Conservation (phyloP, 345 rosid species). For the Psidium guajava region DNA sequence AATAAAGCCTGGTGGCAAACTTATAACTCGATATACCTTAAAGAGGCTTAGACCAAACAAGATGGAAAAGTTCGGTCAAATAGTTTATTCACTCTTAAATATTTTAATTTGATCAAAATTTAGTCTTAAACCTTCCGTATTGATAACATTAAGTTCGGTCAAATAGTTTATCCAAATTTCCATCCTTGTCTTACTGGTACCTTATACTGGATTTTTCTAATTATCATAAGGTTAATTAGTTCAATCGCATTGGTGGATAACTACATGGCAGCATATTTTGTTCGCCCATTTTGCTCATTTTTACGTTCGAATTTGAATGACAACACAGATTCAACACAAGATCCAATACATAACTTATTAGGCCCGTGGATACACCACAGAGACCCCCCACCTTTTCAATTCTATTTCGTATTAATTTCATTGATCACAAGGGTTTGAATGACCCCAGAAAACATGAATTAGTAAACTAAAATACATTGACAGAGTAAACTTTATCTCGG, state of each 20-base stretch:
- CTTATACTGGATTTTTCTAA: background rate
- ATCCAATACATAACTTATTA: background rate
- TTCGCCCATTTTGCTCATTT: background rate
- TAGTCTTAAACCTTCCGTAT: no score
- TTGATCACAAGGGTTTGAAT: background rate
- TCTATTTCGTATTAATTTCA: background rate
- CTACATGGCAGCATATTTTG: background rate
- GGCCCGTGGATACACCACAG: background rate
- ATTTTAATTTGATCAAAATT: no score
- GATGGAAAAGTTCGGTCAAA: no score
- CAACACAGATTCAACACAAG: background rate
- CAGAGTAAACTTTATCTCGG: background rate
- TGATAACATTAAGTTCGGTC: background rate
- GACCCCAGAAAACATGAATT: background rate
- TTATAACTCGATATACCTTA: background rate
- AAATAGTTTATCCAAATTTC: background rate
- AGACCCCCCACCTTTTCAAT: background rate
- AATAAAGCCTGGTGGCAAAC: background rate
- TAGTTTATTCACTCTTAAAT: no score
- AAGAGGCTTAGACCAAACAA: background rate
- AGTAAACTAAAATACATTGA: background rate
- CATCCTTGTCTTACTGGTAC: background rate
- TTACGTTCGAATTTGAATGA: background rate
- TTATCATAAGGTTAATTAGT: background rate
- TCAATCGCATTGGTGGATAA: background rate